Conservation (phyloP, 352 stramenopile species). For the Phytophthora quininea region DNA sequence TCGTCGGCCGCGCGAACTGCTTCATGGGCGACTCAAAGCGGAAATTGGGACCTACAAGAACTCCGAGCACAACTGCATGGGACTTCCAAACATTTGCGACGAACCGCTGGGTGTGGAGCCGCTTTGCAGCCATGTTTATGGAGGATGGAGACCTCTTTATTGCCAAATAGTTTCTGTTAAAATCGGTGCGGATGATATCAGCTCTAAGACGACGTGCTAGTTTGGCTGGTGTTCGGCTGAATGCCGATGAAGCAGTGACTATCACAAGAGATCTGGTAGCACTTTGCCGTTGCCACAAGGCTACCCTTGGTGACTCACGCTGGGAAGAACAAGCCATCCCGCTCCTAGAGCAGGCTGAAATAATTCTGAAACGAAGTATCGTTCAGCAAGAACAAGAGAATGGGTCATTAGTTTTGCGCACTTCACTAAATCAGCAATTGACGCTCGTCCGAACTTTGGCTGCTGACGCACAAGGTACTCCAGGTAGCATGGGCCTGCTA, state of each 20-base stretch:
- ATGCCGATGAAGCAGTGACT: constrained; percentile 15
- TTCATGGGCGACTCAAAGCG: constrained; percentile 30
- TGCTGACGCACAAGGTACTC: constrained; percentile 5
- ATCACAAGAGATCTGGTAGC: constrained; percentile 40
- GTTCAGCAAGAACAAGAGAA: constrained; percentile 18
- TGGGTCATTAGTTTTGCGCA: constrained; percentile 6
- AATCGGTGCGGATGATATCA: constrained; percentile 30
- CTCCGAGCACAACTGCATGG: constrained; percentile 50
- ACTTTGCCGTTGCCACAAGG: constrained; percentile 49
- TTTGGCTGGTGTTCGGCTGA: constrained; percentile 16
- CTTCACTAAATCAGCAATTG: constrained; percentile 26
- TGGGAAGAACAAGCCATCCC: constrained; percentile 23
- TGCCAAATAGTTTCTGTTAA: constrained; percentile 52
- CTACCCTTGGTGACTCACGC: constrained; percentile 26
- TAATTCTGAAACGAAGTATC: constrained; percentile 20
- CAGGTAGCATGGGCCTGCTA: constrained; percentile 24
- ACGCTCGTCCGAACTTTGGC: constrained; percentile 16
- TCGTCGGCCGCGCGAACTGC: constrained; percentile 11
- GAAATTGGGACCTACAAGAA: constrained; percentile 55
- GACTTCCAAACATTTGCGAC: constrained; percentile 57
- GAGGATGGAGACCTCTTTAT: constrained; percentile 51
- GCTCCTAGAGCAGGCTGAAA: constrained; percentile 27
- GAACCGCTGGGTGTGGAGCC: constrained; percentile 67
- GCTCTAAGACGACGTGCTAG: constrained; percentile 26
- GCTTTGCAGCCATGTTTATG: constrained; percentile 45